These are phyloP conservation scores for Ceratocystis diversiconidia DNA, from an alignment of 2,329 filamentous ascomycete genomes.

Conservation along the genomic window DNA sequence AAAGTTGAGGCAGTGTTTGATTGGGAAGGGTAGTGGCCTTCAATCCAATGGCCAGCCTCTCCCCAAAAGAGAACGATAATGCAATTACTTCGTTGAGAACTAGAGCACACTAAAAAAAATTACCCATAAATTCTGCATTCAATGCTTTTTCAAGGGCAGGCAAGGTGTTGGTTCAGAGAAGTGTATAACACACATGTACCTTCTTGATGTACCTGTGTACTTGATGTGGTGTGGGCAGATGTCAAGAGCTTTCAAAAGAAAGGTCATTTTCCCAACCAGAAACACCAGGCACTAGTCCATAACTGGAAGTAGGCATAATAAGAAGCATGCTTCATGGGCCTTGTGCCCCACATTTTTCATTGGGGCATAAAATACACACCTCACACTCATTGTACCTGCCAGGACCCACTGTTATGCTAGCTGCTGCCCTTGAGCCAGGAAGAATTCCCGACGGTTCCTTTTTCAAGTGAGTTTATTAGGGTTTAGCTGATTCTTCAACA, in stretches of 20 bases:
- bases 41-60: background rate
- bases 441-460: constrained; percentile 2
- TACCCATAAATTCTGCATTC: background rate
- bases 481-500: background rate
- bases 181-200: background rate
- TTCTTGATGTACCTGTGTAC: background rate
- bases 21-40: constrained; percentile 7
- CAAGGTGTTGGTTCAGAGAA: background rate
- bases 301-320: constrained; percentile 12
- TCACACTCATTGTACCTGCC: background rate
- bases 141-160: background rate
- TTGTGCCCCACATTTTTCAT: constrained; percentile 13
- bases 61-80: background rate
- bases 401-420: background rate
- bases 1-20: constrained; percentile 11
- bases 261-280: constrained; percentile 16
- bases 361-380: constrained; percentile 11
- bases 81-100: constrained; percentile 1
- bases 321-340: background rate
- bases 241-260: constrained; percentile 8
- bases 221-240: background rate
- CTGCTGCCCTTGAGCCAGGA: background rate
- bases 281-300: constrained; percentile 15
- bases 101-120: background rate
- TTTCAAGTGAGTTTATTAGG: background rate